These are phyloP conservation scores for Entomortierella chlamydospora DNA, from an alignment of 192 early-diverging fungal genomes.

Conservation along the genomic window DNA sequence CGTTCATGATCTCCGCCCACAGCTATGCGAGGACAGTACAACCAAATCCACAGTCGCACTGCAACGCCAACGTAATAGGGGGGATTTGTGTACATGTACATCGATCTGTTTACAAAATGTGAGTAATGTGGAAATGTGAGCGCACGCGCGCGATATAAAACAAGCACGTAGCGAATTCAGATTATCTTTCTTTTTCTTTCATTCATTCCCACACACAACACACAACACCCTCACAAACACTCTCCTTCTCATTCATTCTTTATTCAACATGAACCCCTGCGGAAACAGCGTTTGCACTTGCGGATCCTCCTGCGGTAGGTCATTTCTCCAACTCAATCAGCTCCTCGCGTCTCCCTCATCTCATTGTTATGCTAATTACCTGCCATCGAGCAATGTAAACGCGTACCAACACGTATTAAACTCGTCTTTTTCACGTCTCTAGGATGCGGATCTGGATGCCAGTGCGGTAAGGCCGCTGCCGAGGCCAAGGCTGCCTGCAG, in stretches of 20 bases:
- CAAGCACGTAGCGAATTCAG: neutral
- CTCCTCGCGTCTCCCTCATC: neutral
- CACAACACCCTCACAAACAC: neutral
- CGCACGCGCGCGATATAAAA: too few relatives aligned
- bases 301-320: slow-evolving; percentile 46
- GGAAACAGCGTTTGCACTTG: slow-evolving; percentile 54
- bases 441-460: slow-evolving; percentile 51
- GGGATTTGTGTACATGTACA: too few relatives aligned
- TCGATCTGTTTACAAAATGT: too few relatives aligned
- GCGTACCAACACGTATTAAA: neutral
- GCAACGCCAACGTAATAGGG: too few relatives aligned
- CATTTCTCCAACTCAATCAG: neutral
- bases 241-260: neutral
- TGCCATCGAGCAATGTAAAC: too few relatives aligned
- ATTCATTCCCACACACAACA: slow-evolving; percentile 5
- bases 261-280: slow-evolving; percentile 48
- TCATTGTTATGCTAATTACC: too few relatives aligned
- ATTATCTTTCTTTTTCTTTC: slow-evolving; percentile 9
- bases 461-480: slow-evolving; percentile 41
- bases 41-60: too few relatives aligned
- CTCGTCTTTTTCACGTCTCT: neutral
- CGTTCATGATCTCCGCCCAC: too few relatives aligned
- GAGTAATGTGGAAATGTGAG: too few relatives aligned
- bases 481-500: slow-evolving; percentile 29
- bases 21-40: too few relatives aligned